Conservation (phyloP, 176 grass and related monocot genomes). For the Triticum urartu region DNA sequence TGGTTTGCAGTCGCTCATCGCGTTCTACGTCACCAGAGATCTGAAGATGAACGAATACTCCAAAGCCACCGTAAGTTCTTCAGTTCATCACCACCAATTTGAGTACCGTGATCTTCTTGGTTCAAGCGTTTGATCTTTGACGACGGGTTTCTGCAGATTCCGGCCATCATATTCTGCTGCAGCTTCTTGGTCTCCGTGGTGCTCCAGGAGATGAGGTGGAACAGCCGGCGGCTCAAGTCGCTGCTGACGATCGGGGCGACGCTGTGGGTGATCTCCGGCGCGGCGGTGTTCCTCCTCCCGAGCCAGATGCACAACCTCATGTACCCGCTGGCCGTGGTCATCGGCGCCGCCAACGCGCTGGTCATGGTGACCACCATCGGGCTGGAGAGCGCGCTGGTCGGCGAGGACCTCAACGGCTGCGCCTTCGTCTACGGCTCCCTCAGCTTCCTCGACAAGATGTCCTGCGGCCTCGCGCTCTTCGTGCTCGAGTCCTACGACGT, state of each 20-base stretch:
- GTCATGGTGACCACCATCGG: slow-evolving; percentile 63
- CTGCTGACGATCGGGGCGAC: slow-evolving; percentile 56
- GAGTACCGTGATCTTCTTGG: not conserved
- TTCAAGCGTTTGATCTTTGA: not conserved
- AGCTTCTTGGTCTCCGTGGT: slow-evolving; percentile 62
- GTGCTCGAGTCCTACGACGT: slow-evolving; percentile 65
- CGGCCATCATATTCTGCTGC: slow-evolving; percentile 70
- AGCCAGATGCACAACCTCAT: slow-evolving; percentile 56
- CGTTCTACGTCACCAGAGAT: slow-evolving; percentile 71
- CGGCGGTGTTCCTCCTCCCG: slow-evolving; percentile 56
- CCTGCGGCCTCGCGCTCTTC: slow-evolving; percentile 61
- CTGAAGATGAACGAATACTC: slow-evolving; percentile 66
- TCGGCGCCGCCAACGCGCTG: slow-evolving; percentile 64
- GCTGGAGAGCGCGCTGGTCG: slow-evolving; percentile 63
- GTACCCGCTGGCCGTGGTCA: slow-evolving; percentile 60
- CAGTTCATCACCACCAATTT: not conserved
- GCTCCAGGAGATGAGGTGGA: slow-evolving; percentile 70
- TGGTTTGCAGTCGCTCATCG: slow-evolving; percentile 57
- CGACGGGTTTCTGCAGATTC: slow-evolving; percentile 38
- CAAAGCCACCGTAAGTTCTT: slow-evolving; percentile 53
- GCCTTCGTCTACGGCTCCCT: slow-evolving; percentile 74
- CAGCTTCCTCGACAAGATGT: slow-evolving; percentile 79
- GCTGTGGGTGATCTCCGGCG: slow-evolving; percentile 65
- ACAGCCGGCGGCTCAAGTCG: slow-evolving; percentile 51
- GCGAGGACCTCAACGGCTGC: slow-evolving; percentile 60